A percentile compares a stretch with the other conserved stretches of the same genome.
Conservation (phyloP, 768 basidiomycete genomes). For the Russula compacta region DNA sequence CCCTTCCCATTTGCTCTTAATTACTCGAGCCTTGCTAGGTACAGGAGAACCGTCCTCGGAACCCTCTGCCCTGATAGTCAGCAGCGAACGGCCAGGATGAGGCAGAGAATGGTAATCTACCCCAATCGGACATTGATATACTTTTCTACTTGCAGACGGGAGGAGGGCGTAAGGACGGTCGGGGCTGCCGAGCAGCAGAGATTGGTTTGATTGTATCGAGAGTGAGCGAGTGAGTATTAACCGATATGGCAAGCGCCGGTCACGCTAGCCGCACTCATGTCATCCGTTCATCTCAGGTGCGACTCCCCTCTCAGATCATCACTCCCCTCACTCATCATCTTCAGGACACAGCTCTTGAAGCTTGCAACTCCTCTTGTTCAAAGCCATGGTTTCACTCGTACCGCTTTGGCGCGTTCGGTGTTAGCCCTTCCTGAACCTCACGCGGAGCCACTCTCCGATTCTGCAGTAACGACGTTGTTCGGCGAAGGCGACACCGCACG, state of each 20-base stretch:
- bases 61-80: constrained; percentile 14
- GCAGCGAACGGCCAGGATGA: background rate
- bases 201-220: background rate
- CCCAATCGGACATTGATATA: constrained; percentile 21
- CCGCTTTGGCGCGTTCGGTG: constrained; percentile 56
- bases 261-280: background rate
- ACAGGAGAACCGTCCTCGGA: constrained; percentile 11
- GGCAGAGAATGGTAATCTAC: background rate
- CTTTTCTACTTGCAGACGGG: background rate
- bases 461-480: constrained; percentile 64
- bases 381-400: constrained; percentile 67
- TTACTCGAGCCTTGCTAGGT: constrained; percentile 21
- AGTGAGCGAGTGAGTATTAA: background rate
- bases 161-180: constrained; percentile 17
- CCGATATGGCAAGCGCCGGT: constrained; percentile 3
- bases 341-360: constrained; percentile 37
- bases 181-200: constrained; percentile 18
- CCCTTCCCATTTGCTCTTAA: constrained; percentile 66
- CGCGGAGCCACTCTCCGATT: constrained; percentile 54
- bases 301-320: background rate
- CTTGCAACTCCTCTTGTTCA: constrained; percentile 55
- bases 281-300: constrained; percentile 6
- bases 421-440: constrained; percentile 45
- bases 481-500: constrained; percentile 60
- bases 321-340: background rate